Base-by-base conservation (phyloP, 2,329 filamentous ascomycete species). In the Fusarium sp. region DNA sequence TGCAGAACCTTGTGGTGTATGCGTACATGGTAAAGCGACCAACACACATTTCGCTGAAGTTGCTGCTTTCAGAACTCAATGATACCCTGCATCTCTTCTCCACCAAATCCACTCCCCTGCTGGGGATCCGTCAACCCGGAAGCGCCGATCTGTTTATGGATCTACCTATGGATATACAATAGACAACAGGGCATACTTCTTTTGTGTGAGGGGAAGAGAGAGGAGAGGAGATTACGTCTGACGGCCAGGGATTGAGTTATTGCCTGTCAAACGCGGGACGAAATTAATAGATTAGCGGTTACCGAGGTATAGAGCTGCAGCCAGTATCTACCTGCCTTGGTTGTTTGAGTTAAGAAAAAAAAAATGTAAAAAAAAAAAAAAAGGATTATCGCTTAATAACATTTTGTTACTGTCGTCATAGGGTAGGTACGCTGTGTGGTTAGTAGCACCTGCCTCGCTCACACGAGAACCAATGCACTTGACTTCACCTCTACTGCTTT, bases 1-100 rank as follows among this genome's bases (percentile, higher is more conserved):
- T 40, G 33, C 51, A 37, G n/a, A 9, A 10, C 30, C 30, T 30
- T 31, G 28, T 13, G 4, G 31, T 15, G 5, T 28, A 42, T 40
- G 8, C 18, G 23, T 23, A 23, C 23, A 23, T 23, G 23, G 23
- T 41, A 30, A 33, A 45, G 30, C 41, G 31, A 33, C 31, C 38
- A 64, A 58, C 16, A 50, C 46, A 52, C 41, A 46, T 37, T 36
- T 64, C 61, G 52, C 61, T 41, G 52, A n/a, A 64, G 36, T 64
- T 64, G 34, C 52, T 36, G 10, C 34, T 58, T 64, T 52, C 5
- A 64, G 60, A 51, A 20, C 26, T 46, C 30, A 10, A 54, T 55
- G 38, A 45, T 65, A 65, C 62, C 62, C 44, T 57, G 45, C 23
- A 50, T 44, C 46, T 40, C 57, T 38, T 50, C 36, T 18, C 20